A percentile compares a stretch with the other conserved stretches of the same genome.
phyloP scores from a whole-genome alignment of 306 rosid genomes.

The Prunus mongolica region DNA sequence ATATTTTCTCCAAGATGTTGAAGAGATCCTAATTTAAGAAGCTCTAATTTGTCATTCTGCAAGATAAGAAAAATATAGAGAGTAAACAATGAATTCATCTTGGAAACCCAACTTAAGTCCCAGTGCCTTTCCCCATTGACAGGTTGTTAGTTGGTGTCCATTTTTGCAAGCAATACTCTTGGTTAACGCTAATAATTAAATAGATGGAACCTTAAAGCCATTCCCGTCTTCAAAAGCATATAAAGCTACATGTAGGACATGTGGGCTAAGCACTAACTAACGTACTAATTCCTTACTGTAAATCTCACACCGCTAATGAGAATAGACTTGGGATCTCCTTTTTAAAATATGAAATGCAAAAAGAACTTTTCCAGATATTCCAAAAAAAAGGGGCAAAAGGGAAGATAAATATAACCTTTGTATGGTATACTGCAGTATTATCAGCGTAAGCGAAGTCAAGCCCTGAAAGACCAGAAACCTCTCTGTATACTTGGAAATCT shows the following conservation, averaged over 20 bases:
- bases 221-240: not conserved
- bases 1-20: slow-evolving; percentile 99
- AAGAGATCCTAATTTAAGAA: slow-evolving; percentile 80
- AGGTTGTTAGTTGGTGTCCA: not conserved
- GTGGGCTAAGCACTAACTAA: slow-evolving; percentile 5
- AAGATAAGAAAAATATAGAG: slow-evolving; percentile 7
- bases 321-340: not conserved
- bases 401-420: slow-evolving; percentile 53
- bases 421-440: slow-evolving; percentile 88
- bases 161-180: not conserved
- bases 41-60: slow-evolving; percentile 93
- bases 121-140: not conserved
- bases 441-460: slow-evolving; percentile 89
- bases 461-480: slow-evolving; percentile 90
- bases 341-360: slow-evolving; percentile 15
- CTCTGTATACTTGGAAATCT: slow-evolving; percentile 88
- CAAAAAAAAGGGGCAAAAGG: slow-evolving; percentile 22
- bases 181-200: not conserved
- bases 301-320: not conserved
- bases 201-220: not conserved
- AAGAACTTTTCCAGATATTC: slow-evolving; percentile 8
- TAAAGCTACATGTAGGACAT: not conserved
- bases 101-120: not conserved
- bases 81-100: not conserved
- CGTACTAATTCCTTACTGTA: not conserved